phyloP scores from a whole-genome alignment of 1,139 yeast genomes.

The Taiozyma sp. region DNA sequence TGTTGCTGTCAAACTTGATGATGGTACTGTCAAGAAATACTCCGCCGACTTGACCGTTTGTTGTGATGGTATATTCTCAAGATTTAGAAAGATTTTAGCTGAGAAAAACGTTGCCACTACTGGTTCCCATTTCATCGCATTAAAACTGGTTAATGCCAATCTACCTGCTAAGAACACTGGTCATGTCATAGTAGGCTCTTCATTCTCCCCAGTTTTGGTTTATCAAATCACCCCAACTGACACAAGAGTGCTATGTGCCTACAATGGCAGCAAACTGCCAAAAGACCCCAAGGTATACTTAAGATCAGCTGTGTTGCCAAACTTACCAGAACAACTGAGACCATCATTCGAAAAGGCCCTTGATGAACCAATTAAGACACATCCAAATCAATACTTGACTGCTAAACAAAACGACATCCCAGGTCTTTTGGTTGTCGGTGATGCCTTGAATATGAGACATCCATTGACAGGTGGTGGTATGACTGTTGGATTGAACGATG shows the following conservation, averaged over 20 bases:
- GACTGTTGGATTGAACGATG: conserved; percentile 96
- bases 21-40: conserved; percentile 33
- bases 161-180: conserved; percentile 77
- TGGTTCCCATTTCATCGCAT: conserved; percentile 83
- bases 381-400: conserved; percentile 92
- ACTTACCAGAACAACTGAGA: conserved; percentile 55
- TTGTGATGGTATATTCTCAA: conserved; percentile 94
- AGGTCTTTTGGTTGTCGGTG: conserved; percentile 88
- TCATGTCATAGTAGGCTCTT: conserved; percentile 75
- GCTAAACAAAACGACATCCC: conserved; percentile 60
- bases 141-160: conserved; percentile 64
- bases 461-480: conserved; percentile 99
- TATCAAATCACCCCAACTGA: conserved; percentile 83
- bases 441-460: conserved; percentile 95
- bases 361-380: conserved; percentile 56
- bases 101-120: conserved; percentile 55
- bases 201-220: conserved; percentile 80
- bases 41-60: conserved; percentile 63
- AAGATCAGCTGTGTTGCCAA: conserved; percentile 53
- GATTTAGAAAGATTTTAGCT: conserved; percentile 71
- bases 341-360: conserved; percentile 64
- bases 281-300: conserved; percentile 62
- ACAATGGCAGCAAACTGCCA: conserved; percentile 71
- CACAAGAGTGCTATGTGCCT: conserved; percentile 87
- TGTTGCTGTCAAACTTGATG: conserved; percentile 43